Evolutionary conservation across 2,329 filamentous ascomycete genomes (phyloP), one percentile per base, ranked within the genome.

Genomic region (Colletotrichum tanaceti): DNA sequence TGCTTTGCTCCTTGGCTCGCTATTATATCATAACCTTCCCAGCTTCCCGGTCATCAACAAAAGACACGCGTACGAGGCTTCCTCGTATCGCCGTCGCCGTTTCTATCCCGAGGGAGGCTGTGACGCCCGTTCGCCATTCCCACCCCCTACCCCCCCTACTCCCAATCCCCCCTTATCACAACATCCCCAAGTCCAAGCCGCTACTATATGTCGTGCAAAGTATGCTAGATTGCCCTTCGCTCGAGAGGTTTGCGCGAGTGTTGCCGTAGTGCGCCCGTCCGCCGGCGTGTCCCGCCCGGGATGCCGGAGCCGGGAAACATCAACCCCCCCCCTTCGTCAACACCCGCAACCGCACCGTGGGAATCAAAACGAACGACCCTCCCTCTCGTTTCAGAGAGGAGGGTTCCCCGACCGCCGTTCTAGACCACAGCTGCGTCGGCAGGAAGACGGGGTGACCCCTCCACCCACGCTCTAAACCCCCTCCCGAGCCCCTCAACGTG

Each of bases 31-130:
- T 53, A 35, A 35, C 60, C 52, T 24, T 2, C 3, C 32, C 32
- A 14, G 41, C n/a, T n/a, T n/a, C n/a, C n/a, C n/a, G n/a, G n/a
- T 20, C 53, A 41, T n/a, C 20, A 46, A 7, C 9, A 28, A 32
- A 14, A 18, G 20, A 43, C 38, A n/a, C 47, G 54, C 49, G 54
- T 65, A 49, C n/a, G n/a, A n/a, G n/a, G 58, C 43, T 43, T 20
- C 32, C 50, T 39, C 62, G 43, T 65, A 60, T 60, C 39, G 22
- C 20, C 22, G 9, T 58, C 7, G 3, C 10, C 44, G 65, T 65
- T 68, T 65, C 65, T 68, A 68, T 68, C 50, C 50, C 24, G 62
- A 35, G 66, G 35, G 62, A 68, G 66, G 66, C 66, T 60, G 66
- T 68, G 66, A 57, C 47, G 22, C 13, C 46, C 44, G 46, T 43